Evolutionary conservation across 805 yeast genomes (phyloP).

Genomic region (Candida sithepensis): DNA sequence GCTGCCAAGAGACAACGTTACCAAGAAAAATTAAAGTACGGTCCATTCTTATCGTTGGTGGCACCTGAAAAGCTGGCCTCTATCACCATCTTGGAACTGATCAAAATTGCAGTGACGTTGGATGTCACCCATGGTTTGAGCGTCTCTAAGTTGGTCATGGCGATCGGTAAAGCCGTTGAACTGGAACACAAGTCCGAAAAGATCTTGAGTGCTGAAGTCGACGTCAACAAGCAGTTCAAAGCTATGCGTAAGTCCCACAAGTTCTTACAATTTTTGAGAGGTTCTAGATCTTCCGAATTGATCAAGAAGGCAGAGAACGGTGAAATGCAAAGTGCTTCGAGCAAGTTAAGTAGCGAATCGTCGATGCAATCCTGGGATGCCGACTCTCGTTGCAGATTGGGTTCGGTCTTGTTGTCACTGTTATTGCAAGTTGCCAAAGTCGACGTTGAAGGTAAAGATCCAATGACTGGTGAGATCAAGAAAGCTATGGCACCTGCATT

Average conservation of each 20-base stretch:
- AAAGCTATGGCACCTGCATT: slow-evolving; percentile 84
- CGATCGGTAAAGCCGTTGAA: slow-evolving; percentile 83
- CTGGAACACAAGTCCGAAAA: slow-evolving; percentile 75
- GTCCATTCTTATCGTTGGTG: slow-evolving; percentile 72
- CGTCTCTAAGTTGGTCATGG: slow-evolving; percentile 74
- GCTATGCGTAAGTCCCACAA: slow-evolving; percentile 45
- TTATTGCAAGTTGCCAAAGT: slow-evolving; percentile 81
- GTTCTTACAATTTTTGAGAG: slow-evolving; percentile 37
- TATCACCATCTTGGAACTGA: slow-evolving; percentile 75
- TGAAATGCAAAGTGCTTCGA: slow-evolving; percentile 8
- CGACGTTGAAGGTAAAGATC: slow-evolving; percentile 76
- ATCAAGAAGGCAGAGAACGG: slow-evolving; percentile 23
- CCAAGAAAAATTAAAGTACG: slow-evolving; percentile 51
- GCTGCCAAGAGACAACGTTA: slow-evolving; percentile 12
- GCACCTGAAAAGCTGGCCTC: slow-evolving; percentile 79
- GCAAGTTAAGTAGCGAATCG: not conserved
- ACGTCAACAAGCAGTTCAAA: slow-evolving; percentile 48
- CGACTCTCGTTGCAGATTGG: slow-evolving; percentile 58
- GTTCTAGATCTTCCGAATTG: slow-evolving; percentile 25
- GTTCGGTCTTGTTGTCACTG: slow-evolving; percentile 72
- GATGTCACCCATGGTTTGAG: slow-evolving; percentile 80
- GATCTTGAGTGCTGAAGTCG: slow-evolving; percentile 54
- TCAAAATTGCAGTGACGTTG: slow-evolving; percentile 70
- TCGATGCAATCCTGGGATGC: slow-evolving; percentile 26
- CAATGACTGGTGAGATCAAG: slow-evolving; percentile 65